Conservation (phyloP, 805 yeast species). For the Ogataea henricii region DNA sequence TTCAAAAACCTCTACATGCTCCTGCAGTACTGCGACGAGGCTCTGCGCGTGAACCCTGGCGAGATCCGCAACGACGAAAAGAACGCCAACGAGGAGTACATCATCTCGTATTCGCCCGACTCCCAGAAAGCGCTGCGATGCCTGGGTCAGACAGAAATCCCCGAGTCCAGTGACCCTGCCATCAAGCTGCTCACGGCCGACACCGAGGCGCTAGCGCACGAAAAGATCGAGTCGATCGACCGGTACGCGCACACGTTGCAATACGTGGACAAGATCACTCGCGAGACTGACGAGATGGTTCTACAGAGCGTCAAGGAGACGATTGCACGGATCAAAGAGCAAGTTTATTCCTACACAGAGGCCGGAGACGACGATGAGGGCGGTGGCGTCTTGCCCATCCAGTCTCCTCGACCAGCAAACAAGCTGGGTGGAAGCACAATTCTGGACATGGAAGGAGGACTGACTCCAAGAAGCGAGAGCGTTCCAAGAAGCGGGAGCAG, state of each 20-base stretch:
- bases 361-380: slow-evolving; percentile 17
- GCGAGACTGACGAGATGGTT: slow-evolving; percentile 74
- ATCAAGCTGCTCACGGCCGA: slow-evolving; percentile 64
- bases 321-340: slow-evolving; percentile 51
- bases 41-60: slow-evolving; percentile 73
- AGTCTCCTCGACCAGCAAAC: slow-evolving; percentile 23
- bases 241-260: slow-evolving; percentile 74
- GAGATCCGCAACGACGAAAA: slow-evolving; percentile 42
- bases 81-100: slow-evolving; percentile 26
- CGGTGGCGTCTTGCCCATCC: slow-evolving; percentile 7
- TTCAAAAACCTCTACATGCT: slow-evolving; percentile 59
- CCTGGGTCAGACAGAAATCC: slow-evolving; percentile 41
- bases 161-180: slow-evolving; percentile 65
- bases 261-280: slow-evolving; percentile 73
- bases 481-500: slow-evolving; percentile 5
- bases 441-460: slow-evolving; percentile 17
- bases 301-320: slow-evolving; percentile 64
- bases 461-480: slow-evolving; percentile 14
- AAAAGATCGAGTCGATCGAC: slow-evolving; percentile 68
- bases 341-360: slow-evolving; percentile 18
- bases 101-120: slow-evolving; percentile 55
- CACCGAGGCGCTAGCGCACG: slow-evolving; percentile 58
- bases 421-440: slow-evolving; percentile 18
- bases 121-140: slow-evolving; percentile 57
- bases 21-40: slow-evolving; percentile 70